phyloP scores from a whole-genome alignment of 169 alveolate genomes.

The Blepharisma undulans region DNA sequence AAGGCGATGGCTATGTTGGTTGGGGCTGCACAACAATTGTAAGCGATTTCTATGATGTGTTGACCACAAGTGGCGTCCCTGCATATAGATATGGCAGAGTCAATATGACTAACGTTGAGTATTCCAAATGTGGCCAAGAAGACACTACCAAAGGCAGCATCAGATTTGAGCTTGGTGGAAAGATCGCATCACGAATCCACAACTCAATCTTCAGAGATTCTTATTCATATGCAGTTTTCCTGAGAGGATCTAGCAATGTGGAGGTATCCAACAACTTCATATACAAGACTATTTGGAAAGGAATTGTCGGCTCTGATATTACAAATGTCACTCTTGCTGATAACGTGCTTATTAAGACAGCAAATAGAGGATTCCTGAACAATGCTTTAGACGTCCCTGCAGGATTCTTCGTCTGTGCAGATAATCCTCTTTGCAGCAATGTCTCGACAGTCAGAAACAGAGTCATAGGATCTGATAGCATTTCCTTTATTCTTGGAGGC shows the following conservation, averaged over 20 bases:
- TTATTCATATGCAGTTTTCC: conserved; percentile 37
- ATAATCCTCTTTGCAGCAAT: not conserved
- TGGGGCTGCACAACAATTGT: conserved; percentile 31
- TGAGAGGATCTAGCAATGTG: not conserved
- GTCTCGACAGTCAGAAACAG: not conserved
- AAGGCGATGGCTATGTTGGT: conserved; percentile 35
- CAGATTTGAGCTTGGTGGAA: conserved; percentile 37
- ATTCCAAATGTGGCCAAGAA: conserved; percentile 44
- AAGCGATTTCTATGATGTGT: conserved; percentile 13
- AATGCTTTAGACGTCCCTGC: conserved; percentile 5
- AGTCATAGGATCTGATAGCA: conserved; percentile 4
- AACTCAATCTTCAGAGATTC: conserved; percentile 42
- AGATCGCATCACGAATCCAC: conserved; percentile 9
- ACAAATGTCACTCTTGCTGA: not conserved
- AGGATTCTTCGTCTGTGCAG: not conserved
- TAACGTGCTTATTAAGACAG: not conserved
- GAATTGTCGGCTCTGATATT: not conserved
- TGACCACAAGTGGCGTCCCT: not conserved
- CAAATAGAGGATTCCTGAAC: not conserved
- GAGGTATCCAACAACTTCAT: not conserved
- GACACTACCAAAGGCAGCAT: conserved; percentile 55
- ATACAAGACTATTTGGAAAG: conserved; percentile 2
- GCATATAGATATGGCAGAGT: conserved; percentile 18
- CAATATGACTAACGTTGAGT: conserved; percentile 45
- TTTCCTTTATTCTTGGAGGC: not conserved